A percentile compares a stretch with the other conserved stretches of the same genome.
Evolutionary conservation across 2,329 filamentous ascomycete species (phyloP).

Genomic region (Teratosphaeriaceae sp.): DNA sequence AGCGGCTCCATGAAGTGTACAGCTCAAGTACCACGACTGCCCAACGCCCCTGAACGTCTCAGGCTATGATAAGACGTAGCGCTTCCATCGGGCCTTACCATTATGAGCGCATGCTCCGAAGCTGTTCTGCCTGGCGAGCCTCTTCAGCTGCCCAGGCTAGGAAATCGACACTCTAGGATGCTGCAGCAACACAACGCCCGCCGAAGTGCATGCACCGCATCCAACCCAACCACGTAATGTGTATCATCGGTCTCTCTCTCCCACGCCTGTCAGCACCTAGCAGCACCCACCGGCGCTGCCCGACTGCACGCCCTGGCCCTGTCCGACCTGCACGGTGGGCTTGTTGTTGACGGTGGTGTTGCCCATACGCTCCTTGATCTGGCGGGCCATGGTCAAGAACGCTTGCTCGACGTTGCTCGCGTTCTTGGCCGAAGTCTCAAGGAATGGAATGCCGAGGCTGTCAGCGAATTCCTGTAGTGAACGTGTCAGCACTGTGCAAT

Average conservation of each 20-base stretch:
- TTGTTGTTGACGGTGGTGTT: slow-evolving; percentile 97
- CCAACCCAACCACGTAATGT: background rate
- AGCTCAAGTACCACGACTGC: background rate
- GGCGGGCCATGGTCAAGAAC: slow-evolving; percentile 98
- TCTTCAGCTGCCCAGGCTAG: background rate
- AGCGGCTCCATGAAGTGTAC: background rate
- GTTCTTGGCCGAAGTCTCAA: slow-evolving; percentile 99
- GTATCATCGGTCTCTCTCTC: background rate
- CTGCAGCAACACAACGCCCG: background rate
- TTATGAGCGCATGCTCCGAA: background rate
- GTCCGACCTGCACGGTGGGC: slow-evolving; percentile 91
- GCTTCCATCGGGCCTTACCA: background rate
- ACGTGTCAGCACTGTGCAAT: background rate
- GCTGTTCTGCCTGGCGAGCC: no score
- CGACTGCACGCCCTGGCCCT: slow-evolving; percentile 88
- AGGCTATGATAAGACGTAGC: background rate
- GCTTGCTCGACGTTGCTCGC: slow-evolving; percentile 99
- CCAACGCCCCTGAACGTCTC: background rate
- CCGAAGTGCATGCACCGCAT: no score
- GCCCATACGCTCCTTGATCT: slow-evolving; percentile 99
- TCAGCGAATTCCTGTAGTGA: slow-evolving; percentile 83
- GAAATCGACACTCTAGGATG: background rate
- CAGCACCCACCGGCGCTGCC: slow-evolving; percentile 84
- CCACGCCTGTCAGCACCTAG: slow-evolving; percentile 42
- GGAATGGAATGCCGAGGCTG: slow-evolving; percentile 96